Conservation (phyloP, 139 green algal species). For the Ulvella scutata region DNA sequence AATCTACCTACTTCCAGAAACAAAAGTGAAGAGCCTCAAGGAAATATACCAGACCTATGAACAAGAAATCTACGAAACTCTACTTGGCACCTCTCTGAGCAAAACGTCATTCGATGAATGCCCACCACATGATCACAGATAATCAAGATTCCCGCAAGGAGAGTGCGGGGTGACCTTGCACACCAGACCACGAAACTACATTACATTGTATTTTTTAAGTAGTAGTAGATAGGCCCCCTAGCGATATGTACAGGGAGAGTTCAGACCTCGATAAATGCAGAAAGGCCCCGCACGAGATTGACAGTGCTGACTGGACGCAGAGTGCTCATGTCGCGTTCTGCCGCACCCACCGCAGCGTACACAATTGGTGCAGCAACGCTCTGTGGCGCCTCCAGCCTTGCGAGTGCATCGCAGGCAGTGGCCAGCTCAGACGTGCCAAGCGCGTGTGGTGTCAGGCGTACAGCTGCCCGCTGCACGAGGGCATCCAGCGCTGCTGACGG, state of each 20-base stretch:
- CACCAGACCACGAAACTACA: background rate
- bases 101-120: too few species aligned
- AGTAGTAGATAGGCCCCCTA: background rate
- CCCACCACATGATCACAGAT: too few species aligned
- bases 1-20: too few species aligned
- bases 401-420: background rate
- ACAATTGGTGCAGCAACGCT: background rate
- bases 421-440: background rate
- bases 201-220: background rate
- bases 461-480: background rate
- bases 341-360: background rate
- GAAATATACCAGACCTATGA: too few species aligned
- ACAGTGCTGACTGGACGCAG: background rate
- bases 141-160: background rate
- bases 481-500: background rate
- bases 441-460: background rate
- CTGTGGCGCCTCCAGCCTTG: background rate
- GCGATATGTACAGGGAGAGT: background rate
- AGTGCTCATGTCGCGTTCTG: background rate
- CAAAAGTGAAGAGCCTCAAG: too few species aligned
- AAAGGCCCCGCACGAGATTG: background rate
- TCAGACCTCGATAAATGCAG: background rate
- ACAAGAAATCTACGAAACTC: too few species aligned
- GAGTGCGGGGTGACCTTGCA: background rate
- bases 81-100: background rate